phyloP scores from a whole-genome alignment of 257 asterid species.

The Solanum corneliomulleri region DNA sequence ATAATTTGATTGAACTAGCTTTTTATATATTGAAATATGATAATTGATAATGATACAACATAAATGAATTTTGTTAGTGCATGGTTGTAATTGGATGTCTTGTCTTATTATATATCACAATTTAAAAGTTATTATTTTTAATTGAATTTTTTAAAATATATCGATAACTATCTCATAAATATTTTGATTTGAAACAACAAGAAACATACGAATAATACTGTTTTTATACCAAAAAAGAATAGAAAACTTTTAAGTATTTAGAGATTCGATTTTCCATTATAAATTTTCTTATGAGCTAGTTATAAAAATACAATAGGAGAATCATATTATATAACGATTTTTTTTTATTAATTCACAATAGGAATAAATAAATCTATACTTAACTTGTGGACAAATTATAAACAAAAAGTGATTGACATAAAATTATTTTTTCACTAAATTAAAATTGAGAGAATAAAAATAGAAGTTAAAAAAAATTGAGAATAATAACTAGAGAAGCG shows the following conservation, averaged over 20 bases:
- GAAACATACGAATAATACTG: no score
- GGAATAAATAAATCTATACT: no score
- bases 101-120: not conserved
- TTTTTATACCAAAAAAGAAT: no score
- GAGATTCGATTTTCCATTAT: not conserved
- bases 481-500: slow-evolving; percentile 1
- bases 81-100: not conserved
- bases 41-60: not conserved
- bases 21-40: not conserved
- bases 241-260: no score
- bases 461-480: not conserved
- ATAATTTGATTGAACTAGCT: not conserved
- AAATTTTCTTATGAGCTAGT: not conserved
- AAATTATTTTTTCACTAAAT: not conserved
- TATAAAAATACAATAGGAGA: not conserved
- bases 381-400: not conserved
- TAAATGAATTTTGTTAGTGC: not conserved
- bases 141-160: not conserved
- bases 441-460: not conserved
- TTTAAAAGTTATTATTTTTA: no score
- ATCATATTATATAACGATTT: no score
- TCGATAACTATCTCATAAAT: no score
- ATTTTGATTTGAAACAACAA: no score
- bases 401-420: slow-evolving; percentile 9
- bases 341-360: not conserved